Evolutionary conservation across 2,329 filamentous ascomycete genomes (phyloP), one percentile per base, ranked within the genome.

Genomic region (Dactylellina parvicollis): DNA sequence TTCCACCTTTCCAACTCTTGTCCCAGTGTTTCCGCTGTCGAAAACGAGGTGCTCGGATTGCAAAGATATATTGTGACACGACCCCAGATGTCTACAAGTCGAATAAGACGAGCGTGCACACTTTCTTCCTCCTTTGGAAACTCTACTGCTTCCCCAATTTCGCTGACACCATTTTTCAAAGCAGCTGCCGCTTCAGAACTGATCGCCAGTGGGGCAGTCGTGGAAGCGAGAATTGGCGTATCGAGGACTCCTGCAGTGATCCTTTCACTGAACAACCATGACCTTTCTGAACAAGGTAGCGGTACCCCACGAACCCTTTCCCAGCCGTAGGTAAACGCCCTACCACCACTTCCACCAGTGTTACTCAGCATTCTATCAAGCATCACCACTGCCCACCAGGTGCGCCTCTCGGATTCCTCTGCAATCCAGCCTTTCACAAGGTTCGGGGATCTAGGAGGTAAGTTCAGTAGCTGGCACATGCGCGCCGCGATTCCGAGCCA

Each of bases 321-420:
- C 74, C 86, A 86, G 18, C 89, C 89, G 76, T 86, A 88, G 34
- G 88, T 86, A 22, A 91, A 81, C 79, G 91, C 86, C 22, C 69
- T 66, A 12, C 69, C 62, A 32, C 55, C 50, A 18, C 55, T 69
- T 22, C 56, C 62, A 7, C 49, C 64, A 1, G 70, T 69, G 34
- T 62, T 74, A 38, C 70, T 74, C 16, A 74, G 52, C 70, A 74
- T 74, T 2, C 89, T 86, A 78, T 92, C 90, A 76, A 92, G 83
- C 56, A 91, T 87, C 69, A 90, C 88, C 77, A 89, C 91, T 76
- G 89, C 90, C 82, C 89, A 92, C 82, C 91, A 90, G 0, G 89
- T 91, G 4, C 90, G 85, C 24, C 90, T 83, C 71, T 85, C 83
- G 10, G 89, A 85, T 79, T 92, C 90, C 66, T 86, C 86, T 34